A percentile compares a stretch with the other conserved stretches of the same genome.
Conservation (phyloP, 306 rosid genomes). For the Vigna hirtella region DNA sequence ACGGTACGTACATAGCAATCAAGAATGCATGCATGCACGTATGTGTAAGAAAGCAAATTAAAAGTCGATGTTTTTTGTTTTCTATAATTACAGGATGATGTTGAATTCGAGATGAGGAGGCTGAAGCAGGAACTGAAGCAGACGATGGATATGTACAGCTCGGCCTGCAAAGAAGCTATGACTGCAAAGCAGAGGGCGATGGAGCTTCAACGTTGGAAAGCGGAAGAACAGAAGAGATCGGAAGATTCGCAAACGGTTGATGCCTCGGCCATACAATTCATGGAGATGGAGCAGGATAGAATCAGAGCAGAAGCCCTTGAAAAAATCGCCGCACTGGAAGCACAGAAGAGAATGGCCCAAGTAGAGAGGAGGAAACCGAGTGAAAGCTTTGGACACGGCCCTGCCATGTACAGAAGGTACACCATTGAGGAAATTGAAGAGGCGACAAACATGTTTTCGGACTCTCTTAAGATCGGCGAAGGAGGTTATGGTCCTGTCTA, state of each 20-base stretch:
- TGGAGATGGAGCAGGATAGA: slow-evolving; percentile 71
- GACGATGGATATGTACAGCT: slow-evolving; percentile 86
- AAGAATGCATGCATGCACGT: too few species aligned
- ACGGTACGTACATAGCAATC: slow-evolving; percentile 27
- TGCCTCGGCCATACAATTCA: slow-evolving; percentile 59
- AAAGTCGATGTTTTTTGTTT: background rate
- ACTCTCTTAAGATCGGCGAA: slow-evolving; percentile 75
- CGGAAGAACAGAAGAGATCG: slow-evolving; percentile 64
- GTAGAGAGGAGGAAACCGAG: slow-evolving; percentile 45
- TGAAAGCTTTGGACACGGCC: background rate
- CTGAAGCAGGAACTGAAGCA: slow-evolving; percentile 84
- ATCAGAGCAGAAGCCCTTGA: slow-evolving; percentile 66
- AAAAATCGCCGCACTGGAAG: slow-evolving; percentile 59
- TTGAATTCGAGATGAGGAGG: slow-evolving; percentile 87
- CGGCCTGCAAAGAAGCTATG: slow-evolving; percentile 85
- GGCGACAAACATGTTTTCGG: slow-evolving; percentile 65
- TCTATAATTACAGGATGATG: slow-evolving; percentile 57
- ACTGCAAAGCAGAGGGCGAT: slow-evolving; percentile 68
- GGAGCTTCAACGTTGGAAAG: slow-evolving; percentile 77
- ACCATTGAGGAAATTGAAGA: slow-evolving; percentile 75
- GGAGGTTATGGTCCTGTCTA: slow-evolving; percentile 97
- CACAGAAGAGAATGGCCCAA: slow-evolving; percentile 56
- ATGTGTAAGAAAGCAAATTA: too few species aligned
- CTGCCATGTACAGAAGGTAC: slow-evolving; percentile 67
- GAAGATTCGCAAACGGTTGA: slow-evolving; percentile 61